Evolutionary conservation across 2,329 filamentous ascomycete species (phyloP).

Genomic region (Fusarium secorum): DNA sequence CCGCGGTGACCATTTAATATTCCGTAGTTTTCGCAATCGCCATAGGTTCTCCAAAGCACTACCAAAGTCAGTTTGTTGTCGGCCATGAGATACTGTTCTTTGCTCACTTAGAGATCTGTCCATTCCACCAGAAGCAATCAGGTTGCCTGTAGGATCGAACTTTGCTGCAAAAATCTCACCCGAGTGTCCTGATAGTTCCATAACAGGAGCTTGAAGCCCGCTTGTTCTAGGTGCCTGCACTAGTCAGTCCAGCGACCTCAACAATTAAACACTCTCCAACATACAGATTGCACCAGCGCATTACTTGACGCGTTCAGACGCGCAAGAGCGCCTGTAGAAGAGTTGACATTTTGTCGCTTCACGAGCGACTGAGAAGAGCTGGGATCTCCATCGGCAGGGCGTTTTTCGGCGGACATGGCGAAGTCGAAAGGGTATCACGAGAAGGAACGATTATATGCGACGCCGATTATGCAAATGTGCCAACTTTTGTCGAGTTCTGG

Average conservation of each 20-base stretch:
- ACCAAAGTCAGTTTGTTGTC: conserved; percentile 20
- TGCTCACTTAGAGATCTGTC: conserved; percentile 84
- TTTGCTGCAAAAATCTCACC: conserved; percentile 91
- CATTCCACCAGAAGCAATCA: conserved; percentile 95
- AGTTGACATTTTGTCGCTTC: conserved; percentile 81
- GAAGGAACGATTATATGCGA: conserved; percentile 1
- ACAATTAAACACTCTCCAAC: conserved; percentile 22
- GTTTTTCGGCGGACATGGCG: conserved; percentile 90
- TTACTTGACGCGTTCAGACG: conserved; percentile 59
- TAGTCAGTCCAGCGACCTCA: conserved; percentile 15
- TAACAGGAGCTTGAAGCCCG: conserved; percentile 85
- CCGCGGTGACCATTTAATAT: conserved; percentile 87
- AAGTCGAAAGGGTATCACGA: neutral
- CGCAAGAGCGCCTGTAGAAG: conserved; percentile 57
- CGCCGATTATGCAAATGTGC: conserved; percentile 11
- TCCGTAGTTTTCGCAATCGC: conserved; percentile 94
- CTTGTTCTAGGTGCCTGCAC: conserved; percentile 79
- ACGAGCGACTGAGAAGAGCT: conserved; percentile 81
- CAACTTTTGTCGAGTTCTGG: neutral
- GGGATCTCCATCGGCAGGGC: conserved; percentile 86
- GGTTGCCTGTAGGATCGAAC: conserved; percentile 87
- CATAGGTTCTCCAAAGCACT: conserved; percentile 95
- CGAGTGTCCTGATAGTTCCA: conserved; percentile 85
- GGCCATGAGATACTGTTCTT: conserved; percentile 6
- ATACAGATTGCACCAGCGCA: conserved; percentile 61